Conservation (phyloP, 2,329 filamentous ascomycete genomes). For the Trichoderma atroviride region DNA sequence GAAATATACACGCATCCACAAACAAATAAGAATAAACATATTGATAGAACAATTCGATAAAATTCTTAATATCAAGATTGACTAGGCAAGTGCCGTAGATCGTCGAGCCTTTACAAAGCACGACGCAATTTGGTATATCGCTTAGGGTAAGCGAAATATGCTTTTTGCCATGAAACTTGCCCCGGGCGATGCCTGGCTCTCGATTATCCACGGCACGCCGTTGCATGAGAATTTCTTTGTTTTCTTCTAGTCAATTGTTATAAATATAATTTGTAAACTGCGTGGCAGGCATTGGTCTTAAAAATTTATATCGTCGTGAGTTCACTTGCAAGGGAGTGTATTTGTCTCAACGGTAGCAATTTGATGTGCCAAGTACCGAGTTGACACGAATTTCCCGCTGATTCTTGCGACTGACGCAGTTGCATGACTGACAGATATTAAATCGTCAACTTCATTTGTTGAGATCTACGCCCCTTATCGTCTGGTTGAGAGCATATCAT, state of each 20-base stretch:
- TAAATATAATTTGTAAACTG: not conserved
- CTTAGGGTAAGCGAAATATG: slow-evolving; percentile 21
- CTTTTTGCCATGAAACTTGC: not conserved
- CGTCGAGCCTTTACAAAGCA: not conserved
- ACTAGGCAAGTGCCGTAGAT: not conserved
- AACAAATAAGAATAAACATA: not conserved
- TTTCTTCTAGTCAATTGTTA: not conserved
- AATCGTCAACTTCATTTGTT: not conserved
- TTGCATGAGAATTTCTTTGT: not conserved
- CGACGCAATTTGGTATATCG: slow-evolving; percentile 4
- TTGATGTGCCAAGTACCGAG: no score
- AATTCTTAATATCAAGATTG: no score
- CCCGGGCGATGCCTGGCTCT: not conserved
- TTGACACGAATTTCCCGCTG: not conserved
- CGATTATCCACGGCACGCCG: not conserved
- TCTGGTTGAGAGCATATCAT: not conserved
- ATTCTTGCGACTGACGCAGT: not conserved
- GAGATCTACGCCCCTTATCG: not conserved
- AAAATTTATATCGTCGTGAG: not conserved
- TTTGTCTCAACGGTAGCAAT: not conserved
- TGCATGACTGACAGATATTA: not conserved
- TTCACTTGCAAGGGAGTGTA: not conserved
- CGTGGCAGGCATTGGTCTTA: not conserved
- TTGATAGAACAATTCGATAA: not conserved
- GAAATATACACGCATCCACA: not conserved